These are phyloP conservation scores for Cicer judaicum DNA, from an alignment of 306 rosid genomes.

Conservation along the genomic window DNA sequence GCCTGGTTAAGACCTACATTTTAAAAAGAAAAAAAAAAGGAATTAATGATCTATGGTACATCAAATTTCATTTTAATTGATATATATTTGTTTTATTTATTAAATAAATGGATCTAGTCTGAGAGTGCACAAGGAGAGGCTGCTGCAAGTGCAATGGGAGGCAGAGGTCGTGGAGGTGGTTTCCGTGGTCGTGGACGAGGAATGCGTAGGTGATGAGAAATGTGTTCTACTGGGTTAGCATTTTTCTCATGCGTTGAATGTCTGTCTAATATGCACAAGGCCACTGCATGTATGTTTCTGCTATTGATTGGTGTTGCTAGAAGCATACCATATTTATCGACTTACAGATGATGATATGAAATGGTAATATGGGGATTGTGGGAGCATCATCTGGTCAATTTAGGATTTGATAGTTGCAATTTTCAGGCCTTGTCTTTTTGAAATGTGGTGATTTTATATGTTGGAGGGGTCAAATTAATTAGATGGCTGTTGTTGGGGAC, in stretches of 20 bases:
- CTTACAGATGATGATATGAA: slow-evolving; percentile 28
- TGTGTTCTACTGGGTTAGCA: background rate
- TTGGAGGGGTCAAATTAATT: slow-evolving; percentile 37
- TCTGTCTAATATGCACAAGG: slow-evolving; percentile 29
- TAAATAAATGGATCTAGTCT: slow-evolving; percentile 62
- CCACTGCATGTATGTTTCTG: slow-evolving; percentile 30
- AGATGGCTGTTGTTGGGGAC: slow-evolving; percentile 36
- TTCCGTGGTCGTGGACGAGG: slow-evolving; percentile 96
- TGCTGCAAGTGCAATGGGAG: slow-evolving; percentile 98
- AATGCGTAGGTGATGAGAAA: slow-evolving; percentile 73
- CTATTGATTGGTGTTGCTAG: slow-evolving; percentile 32
- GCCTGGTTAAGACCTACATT: slow-evolving; percentile 22
- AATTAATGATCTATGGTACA: background rate
- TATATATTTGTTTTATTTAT: slow-evolving; percentile 13
- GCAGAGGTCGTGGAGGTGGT: slow-evolving; percentile 91
- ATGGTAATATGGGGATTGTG: slow-evolving; percentile 30
- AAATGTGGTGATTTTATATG: slow-evolving; percentile 12
- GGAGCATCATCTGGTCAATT: slow-evolving; percentile 28
- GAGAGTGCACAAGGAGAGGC: slow-evolving; percentile 99
- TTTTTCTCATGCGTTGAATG: slow-evolving; percentile 26
- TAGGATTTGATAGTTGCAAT: slow-evolving; percentile 39
- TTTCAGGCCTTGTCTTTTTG: slow-evolving; percentile 36
- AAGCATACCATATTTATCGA: slow-evolving; percentile 42
- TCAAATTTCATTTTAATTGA: background rate
- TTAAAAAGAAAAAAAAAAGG: background rate